Conservation (phyloP, 2,329 filamentous ascomycete species). For the Herpotrichia juniperi region DNA sequence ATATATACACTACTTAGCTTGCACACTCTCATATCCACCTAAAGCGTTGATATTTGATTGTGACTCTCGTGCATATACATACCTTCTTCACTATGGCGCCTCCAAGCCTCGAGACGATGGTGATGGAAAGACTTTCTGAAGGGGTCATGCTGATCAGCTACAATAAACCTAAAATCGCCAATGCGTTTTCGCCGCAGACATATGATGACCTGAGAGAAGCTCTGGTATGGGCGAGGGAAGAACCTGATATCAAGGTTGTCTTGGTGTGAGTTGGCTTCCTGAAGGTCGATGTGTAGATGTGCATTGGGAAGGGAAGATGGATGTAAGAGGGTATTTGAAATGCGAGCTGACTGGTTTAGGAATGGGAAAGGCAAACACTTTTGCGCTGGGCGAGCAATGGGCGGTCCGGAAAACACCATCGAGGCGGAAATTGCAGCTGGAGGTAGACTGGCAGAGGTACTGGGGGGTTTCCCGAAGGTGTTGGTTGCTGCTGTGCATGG, state of each 20-base stretch:
- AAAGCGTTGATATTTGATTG: background rate
- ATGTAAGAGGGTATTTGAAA: too few species aligned
- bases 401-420: constrained; percentile 17
- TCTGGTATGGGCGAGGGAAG: constrained; percentile 22
- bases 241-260: constrained; percentile 17
- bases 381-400: constrained; percentile 22
- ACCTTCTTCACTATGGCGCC: constrained; percentile 10
- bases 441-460: constrained; percentile 13
- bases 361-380: constrained; percentile 22
- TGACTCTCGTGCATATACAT: background rate
- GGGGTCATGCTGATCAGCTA: constrained; percentile 20
- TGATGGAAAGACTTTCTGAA: constrained; percentile 17
- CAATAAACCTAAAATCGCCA: constrained; percentile 21
- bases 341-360: constrained; percentile 1
- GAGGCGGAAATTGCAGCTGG: constrained; percentile 25
- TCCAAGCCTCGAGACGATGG: constrained; percentile 15
- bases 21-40: background rate
- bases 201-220: constrained; percentile 20
- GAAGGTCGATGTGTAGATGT: too few species aligned
- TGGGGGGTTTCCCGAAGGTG: constrained; percentile 20
- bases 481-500: constrained; percentile 25
- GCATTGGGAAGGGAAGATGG: too few species aligned
- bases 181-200: constrained; percentile 22
- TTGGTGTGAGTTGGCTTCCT: constrained; percentile 12
- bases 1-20: background rate